Conservation (phyloP, 2,329 filamentous ascomycete species). For the Corinectria fuckeliana region DNA sequence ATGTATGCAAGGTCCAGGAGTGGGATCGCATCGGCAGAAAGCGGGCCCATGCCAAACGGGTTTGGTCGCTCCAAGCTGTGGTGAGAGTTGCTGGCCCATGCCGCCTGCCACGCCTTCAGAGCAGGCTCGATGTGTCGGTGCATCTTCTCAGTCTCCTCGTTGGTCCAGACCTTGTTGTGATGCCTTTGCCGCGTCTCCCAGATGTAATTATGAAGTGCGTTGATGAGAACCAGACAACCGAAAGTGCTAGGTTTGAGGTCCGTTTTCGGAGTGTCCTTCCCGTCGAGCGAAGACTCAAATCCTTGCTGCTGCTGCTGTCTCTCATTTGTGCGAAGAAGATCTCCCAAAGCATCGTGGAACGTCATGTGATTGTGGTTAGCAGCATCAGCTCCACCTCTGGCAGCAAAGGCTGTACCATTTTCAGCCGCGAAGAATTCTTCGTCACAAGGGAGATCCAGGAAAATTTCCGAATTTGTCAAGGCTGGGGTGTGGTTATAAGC, state of each 20-base stretch:
- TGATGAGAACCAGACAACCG: conserved; percentile 89
- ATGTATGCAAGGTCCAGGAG: conserved; percentile 92
- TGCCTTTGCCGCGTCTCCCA: conserved; percentile 96
- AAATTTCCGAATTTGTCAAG: conserved; percentile 92
- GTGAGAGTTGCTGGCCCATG: conserved; percentile 85
- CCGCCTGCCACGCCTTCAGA: conserved; percentile 90
- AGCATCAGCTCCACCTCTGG: conserved; percentile 73
- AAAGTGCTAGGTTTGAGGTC: conserved; percentile 86
- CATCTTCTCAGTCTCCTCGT: conserved; percentile 94
- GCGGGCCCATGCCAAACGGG: conserved; percentile 78
- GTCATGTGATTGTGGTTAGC: conserved; percentile 75
- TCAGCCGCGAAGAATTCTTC: conserved; percentile 90
- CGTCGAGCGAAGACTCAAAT: conserved; percentile 24
- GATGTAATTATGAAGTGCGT: conserved; percentile 96
- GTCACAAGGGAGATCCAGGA: conserved; percentile 87
- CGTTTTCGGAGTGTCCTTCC: conserved; percentile 57
- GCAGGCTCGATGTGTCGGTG: conserved; percentile 94
- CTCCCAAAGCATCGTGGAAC: conserved; percentile 83
- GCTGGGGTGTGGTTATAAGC: conserved; percentile 93
- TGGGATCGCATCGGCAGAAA: conserved; percentile 90
- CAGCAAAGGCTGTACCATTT: conserved; percentile 79
- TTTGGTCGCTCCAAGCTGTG: conserved; percentile 87
- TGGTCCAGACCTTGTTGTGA: conserved; percentile 86
- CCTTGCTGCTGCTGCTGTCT: conserved; percentile 59
- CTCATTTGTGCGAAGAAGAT: conserved; percentile 79